Base-by-base conservation (phyloP, 1,284 basidiomycete species). In the Ceratorhiza oryzae-sativae region DNA sequence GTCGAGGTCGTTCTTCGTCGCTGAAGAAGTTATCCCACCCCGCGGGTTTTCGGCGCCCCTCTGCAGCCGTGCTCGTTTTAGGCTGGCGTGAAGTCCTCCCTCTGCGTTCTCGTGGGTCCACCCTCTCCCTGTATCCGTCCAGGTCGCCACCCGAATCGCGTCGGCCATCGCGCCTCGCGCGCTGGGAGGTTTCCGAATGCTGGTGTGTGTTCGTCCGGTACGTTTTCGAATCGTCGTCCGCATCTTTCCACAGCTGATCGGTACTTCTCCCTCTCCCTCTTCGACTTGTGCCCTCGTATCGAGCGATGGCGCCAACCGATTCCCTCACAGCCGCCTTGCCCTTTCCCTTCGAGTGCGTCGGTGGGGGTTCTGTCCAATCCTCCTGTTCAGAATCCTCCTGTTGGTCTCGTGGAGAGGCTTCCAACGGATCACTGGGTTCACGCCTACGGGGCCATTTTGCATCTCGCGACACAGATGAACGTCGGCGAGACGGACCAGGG, bases 11-110 rank as follows among this genome's bases (percentile, higher is more conserved):
- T 18, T 34, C 30, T 5, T 41, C 60, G 25, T 41, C 39, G 23
- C 42, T 36, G 25, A 67, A 67, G 51, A 41, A 67, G 34, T 45
- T 67, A 39, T 53, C 63, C 63, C 63, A 67, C 2, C 63, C 63
- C 12, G 49, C 49, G 23, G 63, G 63, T 45, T 39, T 36, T 39
- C 1, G 12, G 46, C 58, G 36, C 58, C 39, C 45, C 15, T 51
- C 61, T n/a, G 5, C 51, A 2, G 32, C 25, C n/a, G n/a, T n/a
- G n/a, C n/a, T n/a, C n/a, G n/a, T 48, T 42, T 53, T 27, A 20
- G 6, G 12, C 30, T n/a, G n/a, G n/a, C n/a, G n/a, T n/a, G n/a
- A n/a, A n/a, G n/a, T n/a, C n/a, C n/a, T n/a, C n/a, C n/a, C n/a
- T 30, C 32, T 25, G 3, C 20, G 15, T 30, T 5, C 20, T 8